Evolutionary conservation across 805 yeast genomes (phyloP).

Genomic region (Schizosaccharomyces octosporus): DNA sequence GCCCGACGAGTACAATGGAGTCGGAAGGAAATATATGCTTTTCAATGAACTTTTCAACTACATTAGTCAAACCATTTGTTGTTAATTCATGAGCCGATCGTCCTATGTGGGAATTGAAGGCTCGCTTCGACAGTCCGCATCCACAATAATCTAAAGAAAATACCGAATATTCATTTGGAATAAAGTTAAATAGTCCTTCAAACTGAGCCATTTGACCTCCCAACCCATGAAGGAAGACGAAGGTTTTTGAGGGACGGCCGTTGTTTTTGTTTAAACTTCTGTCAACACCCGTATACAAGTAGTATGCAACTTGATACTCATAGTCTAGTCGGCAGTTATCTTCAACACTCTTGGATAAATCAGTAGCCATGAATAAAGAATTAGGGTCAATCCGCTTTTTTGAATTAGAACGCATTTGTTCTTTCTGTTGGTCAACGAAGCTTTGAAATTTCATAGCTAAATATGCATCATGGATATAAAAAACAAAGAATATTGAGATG

Average conservation of each 20-base stretch:
- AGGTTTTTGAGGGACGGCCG: background rate
- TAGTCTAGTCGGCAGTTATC: background rate
- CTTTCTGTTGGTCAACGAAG: background rate
- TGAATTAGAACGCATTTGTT: background rate
- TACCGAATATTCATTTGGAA: background rate
- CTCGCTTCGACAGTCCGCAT: background rate
- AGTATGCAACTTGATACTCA: background rate
- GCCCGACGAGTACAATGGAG: background rate
- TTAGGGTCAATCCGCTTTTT: no score
- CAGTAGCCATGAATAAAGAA: no score
- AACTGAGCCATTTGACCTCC: background rate
- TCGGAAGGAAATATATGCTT: background rate
- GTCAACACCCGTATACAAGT: background rate
- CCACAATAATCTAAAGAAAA: background rate
- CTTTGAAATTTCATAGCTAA: background rate
- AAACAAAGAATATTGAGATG: no score
- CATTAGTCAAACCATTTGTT: background rate
- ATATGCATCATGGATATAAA: background rate
- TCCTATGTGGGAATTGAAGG: background rate
- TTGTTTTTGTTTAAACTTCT: no score
- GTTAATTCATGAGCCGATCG: background rate
- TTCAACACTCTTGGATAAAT: no score
- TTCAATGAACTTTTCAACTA: background rate
- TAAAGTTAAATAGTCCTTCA: background rate
- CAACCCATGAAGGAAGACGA: background rate